A percentile compares a stretch with the other conserved stretches of the same genome.
Conservation (phyloP, 345 rosid genomes). For the Hibiscus mutabilis region DNA sequence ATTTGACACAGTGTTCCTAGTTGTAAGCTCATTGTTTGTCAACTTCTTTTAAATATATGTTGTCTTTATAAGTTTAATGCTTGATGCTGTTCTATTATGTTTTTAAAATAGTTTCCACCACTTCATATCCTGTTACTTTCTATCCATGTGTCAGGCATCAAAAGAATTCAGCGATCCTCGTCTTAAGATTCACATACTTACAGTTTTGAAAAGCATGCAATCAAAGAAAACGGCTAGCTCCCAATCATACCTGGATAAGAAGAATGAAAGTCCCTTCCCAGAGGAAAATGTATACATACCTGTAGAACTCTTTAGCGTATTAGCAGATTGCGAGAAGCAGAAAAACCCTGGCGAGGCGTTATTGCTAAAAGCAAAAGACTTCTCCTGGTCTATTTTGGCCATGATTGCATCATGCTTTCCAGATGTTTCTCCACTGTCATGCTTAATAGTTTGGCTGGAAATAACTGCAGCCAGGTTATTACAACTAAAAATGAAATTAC, state of each 20-base stretch:
- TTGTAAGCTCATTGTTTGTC: conserved; percentile 42
- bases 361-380: conserved; percentile 77
- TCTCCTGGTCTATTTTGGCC: conserved; percentile 94
- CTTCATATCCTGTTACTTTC: conserved; percentile 11
- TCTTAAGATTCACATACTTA: conserved; percentile 74
- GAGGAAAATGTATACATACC: conserved; percentile 56
- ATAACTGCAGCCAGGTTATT: conserved; percentile 93
- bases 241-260: conserved; percentile 36
- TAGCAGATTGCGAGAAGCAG: conserved; percentile 89
- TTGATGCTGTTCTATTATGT: neutral
- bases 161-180: conserved; percentile 87
- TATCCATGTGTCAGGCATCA: conserved; percentile 47
- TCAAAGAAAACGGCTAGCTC: conserved; percentile 58
- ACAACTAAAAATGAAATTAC: conserved; percentile 1
- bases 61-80: too few species aligned
- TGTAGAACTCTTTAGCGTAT: conserved; percentile 76
- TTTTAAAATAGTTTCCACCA: conserved; percentile 11
- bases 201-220: conserved; percentile 77
- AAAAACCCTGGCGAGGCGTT: conserved; percentile 76
- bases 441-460: conserved; percentile 95
- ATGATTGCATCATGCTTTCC: conserved; percentile 94
- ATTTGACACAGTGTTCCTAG: conserved; percentile 71
- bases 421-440: conserved; percentile 73
- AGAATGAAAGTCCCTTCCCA: conserved; percentile 34
- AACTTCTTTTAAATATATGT: conserved; percentile 5